Conservation (phyloP, 306 rosid genomes). For the Inga oerstediana region DNA sequence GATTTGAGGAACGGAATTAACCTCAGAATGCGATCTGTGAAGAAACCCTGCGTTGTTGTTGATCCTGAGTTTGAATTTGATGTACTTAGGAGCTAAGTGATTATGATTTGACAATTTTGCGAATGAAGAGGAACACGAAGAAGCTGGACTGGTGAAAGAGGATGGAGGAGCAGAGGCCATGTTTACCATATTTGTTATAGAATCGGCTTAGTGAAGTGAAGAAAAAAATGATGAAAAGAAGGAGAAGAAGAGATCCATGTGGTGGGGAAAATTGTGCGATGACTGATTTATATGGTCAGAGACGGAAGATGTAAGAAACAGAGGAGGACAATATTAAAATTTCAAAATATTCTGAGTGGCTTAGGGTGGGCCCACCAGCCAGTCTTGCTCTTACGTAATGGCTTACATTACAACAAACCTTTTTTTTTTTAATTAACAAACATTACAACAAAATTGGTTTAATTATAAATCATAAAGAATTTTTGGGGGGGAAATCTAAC, state of each 20-base stretch:
- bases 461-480: no score
- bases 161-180: constrained; percentile 6
- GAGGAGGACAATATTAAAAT: neutral
- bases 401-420: neutral
- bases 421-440: neutral
- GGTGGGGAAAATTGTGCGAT: neutral
- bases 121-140: neutral
- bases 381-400: neutral
- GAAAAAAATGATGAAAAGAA: neutral
- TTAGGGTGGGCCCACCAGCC: neutral
- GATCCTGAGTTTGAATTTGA: neutral
- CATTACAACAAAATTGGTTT: neutral
- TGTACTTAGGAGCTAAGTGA: neutral
- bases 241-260: neutral
- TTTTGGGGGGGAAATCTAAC: no score
- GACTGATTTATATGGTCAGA: neutral
- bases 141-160: neutral
- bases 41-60: neutral
- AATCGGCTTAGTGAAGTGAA: neutral
- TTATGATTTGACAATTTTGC: neutral
- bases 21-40: neutral
- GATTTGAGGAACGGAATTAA: neutral
- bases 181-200: neutral
- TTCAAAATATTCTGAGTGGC: neutral
- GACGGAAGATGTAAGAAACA: neutral